These are phyloP conservation scores for Butyriboletus appendiculatus DNA, from an alignment of 1,284 basidiomycete species.

Conservation along the genomic window DNA sequence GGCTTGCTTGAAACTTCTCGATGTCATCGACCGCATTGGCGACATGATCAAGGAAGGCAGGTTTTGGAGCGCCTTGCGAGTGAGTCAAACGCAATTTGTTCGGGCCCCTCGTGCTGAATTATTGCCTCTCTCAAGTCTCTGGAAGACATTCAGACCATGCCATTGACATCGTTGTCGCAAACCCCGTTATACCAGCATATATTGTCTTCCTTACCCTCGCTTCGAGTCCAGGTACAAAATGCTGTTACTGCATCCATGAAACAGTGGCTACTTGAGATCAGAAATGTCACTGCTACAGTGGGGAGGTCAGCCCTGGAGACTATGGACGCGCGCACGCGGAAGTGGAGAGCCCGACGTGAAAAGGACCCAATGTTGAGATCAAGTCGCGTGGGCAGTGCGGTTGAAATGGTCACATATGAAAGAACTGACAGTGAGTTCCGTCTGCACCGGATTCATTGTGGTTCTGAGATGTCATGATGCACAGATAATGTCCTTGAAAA, in stretches of 20 bases:
- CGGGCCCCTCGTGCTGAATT: constrained; percentile 31
- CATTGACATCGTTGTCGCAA: constrained; percentile 87
- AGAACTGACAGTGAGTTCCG: constrained; percentile 85
- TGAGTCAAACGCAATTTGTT: constrained; percentile 50
- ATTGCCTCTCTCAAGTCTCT: constrained; percentile 62
- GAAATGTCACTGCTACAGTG: constrained; percentile 86
- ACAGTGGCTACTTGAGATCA: constrained; percentile 95
- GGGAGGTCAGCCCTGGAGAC: constrained; percentile 88
- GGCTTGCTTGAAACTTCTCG: constrained; percentile 88
- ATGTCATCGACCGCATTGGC: constrained; percentile 92
- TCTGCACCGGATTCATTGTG: background rate
- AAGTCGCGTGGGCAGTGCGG: constrained; percentile 90
- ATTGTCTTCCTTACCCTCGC: constrained; percentile 87
- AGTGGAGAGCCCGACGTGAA: constrained; percentile 84
- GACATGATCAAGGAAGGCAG: constrained; percentile 91
- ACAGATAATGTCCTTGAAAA: constrained; percentile 92
- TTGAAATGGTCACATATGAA: constrained; percentile 93
- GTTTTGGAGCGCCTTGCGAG: constrained; percentile 95
- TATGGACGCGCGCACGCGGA: constrained; percentile 83
- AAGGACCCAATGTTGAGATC: constrained; percentile 73
- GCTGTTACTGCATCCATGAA: constrained; percentile 95
- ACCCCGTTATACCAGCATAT: constrained; percentile 94
- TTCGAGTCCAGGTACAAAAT: constrained; percentile 87
- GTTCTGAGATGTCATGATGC: constrained; percentile 8
- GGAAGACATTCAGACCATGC: constrained; percentile 92